Base-by-base conservation (phyloP, 495 filamentous ascomycete genomes). In the Xylona heveae region DNA sequence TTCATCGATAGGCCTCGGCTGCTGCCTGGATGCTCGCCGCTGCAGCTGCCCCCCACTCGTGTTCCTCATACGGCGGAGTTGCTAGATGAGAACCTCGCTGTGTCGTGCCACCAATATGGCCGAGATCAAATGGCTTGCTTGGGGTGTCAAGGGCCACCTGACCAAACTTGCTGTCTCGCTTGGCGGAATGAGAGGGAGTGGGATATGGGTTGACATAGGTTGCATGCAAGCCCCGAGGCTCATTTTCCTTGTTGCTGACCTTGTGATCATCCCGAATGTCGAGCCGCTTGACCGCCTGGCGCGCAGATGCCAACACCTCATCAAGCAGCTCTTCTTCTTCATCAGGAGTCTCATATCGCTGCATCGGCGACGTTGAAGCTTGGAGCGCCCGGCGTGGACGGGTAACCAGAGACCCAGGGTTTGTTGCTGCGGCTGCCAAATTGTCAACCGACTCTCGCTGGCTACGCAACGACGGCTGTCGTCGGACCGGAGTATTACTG, bases 251-350 rank as follows among this genome's bases (percentile, higher is more conserved):
- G 12, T 48, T 50, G 16, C 53, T 49, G 19, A 44, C 37, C 2
- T 43, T 57, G 28, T 53, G 54, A n/a, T n/a, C n/a, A n/a, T n/a
- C n/a, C n/a, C n/a, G n/a, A n/a, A n/a, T n/a, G 19, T 66, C 66
- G 15, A 75, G 54, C 15, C 59, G 56, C 28, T 45, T 54, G 4
- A 55, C 65, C 24, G 69, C 68, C 37, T 56, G 64, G 40, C 64
- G 62, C 28, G 68, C 62, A 27, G 67, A 69, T 31, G 61, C 55
- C 12, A 76, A 49, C 15, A 61, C 85, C 51, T 95, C 88, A 43
- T 92, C 82, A 7, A 93, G 59, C 8, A 97, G 66, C 51, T 99
- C 88, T 39, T 95, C 88, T 44, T 95, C 82, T 51, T 99, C 88
- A 45, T 93, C 82, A 1, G 90, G 80, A 3, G 82, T 90, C 51